Conservation (phyloP, 495 filamentous ascomycete genomes). For the Thermothielavioides terrestris region DNA sequence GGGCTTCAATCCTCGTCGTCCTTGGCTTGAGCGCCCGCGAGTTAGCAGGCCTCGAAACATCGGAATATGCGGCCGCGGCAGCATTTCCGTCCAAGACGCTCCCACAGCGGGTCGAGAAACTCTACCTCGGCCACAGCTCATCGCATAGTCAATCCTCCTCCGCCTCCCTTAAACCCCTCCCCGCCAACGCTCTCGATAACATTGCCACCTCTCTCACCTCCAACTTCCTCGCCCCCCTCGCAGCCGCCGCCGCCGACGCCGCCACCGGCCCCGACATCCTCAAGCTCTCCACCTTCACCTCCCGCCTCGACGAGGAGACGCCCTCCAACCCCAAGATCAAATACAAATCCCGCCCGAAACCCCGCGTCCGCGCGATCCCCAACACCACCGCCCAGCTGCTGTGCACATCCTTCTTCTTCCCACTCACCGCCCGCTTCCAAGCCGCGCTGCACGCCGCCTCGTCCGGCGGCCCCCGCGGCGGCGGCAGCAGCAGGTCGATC, state of each 20-base stretch:
- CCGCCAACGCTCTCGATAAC: slow-evolving; percentile 49
- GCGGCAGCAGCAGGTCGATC: slow-evolving; percentile 33
- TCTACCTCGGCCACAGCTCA: slow-evolving; percentile 28
- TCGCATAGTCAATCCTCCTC: slow-evolving; percentile 21
- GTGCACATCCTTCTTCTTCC: slow-evolving; percentile 70
- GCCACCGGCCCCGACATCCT: slow-evolving; percentile 71
- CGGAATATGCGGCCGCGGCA: slow-evolving; percentile 39
- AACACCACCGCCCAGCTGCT: slow-evolving; percentile 72
- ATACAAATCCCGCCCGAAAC: slow-evolving; percentile 26
- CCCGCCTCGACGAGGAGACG: slow-evolving; percentile 25
- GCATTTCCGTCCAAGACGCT: slow-evolving; percentile 68
- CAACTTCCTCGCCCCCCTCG: slow-evolving; percentile 69
- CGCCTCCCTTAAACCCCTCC: slow-evolving; percentile 40
- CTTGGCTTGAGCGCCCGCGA: slow-evolving; percentile 82
- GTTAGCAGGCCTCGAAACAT: slow-evolving; percentile 67
- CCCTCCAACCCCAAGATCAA: slow-evolving; percentile 12
- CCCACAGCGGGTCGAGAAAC: slow-evolving; percentile 48
- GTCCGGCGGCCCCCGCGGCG: slow-evolving; percentile 6
- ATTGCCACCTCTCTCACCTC: slow-evolving; percentile 55
- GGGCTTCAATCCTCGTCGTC: slow-evolving; percentile 69
- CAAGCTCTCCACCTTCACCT: slow-evolving; percentile 54
- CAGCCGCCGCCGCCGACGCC: slow-evolving; percentile 59
- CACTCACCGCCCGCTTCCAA: slow-evolving; percentile 54
- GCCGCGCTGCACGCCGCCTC: slow-evolving; percentile 39
- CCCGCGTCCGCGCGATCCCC: slow-evolving; percentile 55